Percentiles rank a stretch among this genome's conserved stretches.
phyloP scores from a whole-genome alignment of 441 rosid genomes.

The Metrosideros polymorpha region DNA sequence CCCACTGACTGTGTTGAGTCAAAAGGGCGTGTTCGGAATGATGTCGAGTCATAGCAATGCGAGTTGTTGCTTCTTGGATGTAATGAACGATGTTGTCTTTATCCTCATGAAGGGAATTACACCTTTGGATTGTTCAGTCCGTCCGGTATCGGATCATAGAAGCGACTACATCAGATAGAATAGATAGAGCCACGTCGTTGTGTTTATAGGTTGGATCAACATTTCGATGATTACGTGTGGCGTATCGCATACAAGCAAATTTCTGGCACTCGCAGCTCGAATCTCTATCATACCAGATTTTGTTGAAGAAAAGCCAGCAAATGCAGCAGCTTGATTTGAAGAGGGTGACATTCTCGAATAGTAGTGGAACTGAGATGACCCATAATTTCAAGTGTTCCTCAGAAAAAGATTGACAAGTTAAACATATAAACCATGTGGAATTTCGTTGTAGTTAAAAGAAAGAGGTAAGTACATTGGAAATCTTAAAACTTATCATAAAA shows the following conservation, averaged over 20 bases:
- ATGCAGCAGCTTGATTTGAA: neutral
- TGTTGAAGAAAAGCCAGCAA: neutral
- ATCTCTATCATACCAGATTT: neutral
- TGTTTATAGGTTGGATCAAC: no score
- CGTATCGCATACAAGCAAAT: neutral
- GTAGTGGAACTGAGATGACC: neutral
- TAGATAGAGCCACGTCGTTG: no score
- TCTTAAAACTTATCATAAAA: no score
- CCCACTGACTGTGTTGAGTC: neutral
- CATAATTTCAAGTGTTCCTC: neutral
- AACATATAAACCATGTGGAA: no score
- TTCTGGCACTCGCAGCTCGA: no score
- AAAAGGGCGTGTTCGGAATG: neutral
- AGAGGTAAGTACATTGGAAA: no score
- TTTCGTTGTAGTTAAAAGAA: no score
- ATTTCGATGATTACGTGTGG: neutral
- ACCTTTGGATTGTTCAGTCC: neutral
- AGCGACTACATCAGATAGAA: neutral
- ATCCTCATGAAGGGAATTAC: neutral
- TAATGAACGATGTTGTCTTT: neutral
- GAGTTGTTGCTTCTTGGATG: neutral
- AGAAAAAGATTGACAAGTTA: neutral
- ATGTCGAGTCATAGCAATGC: neutral
- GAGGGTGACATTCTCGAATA: neutral
- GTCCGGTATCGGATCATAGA: neutral